These are phyloP conservation scores for Pythium phragmiticola DNA, from an alignment of 352 stramenopile genomes.

Conservation along the genomic window DNA sequence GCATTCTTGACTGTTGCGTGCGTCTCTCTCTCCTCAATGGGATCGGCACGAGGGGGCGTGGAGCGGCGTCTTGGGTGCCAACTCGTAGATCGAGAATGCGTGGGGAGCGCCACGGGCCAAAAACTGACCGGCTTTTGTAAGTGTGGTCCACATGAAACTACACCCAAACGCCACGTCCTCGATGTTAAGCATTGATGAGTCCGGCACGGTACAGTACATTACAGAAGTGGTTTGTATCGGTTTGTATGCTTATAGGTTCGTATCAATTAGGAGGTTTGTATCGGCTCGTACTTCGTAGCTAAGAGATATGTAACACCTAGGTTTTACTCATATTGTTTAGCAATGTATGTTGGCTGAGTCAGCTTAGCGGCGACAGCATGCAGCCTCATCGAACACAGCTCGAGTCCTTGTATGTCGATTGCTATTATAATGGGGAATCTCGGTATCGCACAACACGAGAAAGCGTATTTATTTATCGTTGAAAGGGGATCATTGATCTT, in stretches of 20 bases:
- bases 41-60: background rate
- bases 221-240: background rate
- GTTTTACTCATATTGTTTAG: too few relatives aligned
- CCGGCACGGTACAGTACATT: constrained; percentile 3
- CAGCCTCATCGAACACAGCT: too few relatives aligned
- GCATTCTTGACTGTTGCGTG: constrained; percentile 4
- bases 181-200: constrained; percentile 5
- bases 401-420: too few relatives aligned
- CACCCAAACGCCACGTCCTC: constrained; percentile 7
- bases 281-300: background rate
- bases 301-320: too few relatives aligned
- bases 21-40: background rate
- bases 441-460: too few relatives aligned
- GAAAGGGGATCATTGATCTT: too few relatives aligned
- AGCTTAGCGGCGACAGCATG: too few relatives aligned
- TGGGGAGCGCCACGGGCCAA: background rate
- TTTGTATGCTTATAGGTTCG: background rate
- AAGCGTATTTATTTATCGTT: too few relatives aligned
- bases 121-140: constrained; percentile 12
- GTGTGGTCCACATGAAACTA: constrained; percentile 15
- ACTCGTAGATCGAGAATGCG: constrained; percentile 5
- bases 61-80: background rate
- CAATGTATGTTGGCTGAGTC: too few relatives aligned
- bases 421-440: too few relatives aligned
- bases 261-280: background rate